These are phyloP conservation scores for Phytophthora palmivora DNA, from an alignment of 352 stramenopile species.

Conservation along the genomic window DNA sequence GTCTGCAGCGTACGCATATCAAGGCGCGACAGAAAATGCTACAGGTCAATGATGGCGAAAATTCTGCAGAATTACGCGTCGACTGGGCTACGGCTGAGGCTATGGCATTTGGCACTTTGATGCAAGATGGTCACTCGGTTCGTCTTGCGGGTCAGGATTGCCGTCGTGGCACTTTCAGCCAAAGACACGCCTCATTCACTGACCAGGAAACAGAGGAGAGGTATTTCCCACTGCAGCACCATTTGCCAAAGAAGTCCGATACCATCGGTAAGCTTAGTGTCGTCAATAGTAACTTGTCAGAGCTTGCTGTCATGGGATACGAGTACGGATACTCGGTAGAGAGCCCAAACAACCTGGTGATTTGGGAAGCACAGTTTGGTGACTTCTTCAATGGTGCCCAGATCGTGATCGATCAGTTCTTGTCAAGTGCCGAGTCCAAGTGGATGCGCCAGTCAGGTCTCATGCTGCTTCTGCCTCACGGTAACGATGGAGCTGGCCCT, in stretches of 20 bases:
- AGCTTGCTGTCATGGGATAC: constrained; percentile 90
- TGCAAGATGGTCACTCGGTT: constrained; percentile 85
- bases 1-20: constrained; percentile 83
- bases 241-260: constrained; percentile 48
- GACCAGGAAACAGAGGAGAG: constrained; percentile 80
- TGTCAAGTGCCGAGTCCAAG: constrained; percentile 88
- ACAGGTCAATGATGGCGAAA: constrained; percentile 36
- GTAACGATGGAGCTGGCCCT: constrained; percentile 88
- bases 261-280: constrained; percentile 61
- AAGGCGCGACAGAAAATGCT: constrained; percentile 80
- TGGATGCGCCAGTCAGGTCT: constrained; percentile 91
- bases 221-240: constrained; percentile 78
- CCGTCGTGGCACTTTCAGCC: constrained; percentile 89
- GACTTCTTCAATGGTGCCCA: constrained; percentile 92
- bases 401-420: constrained; percentile 91
- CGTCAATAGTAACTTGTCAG: constrained; percentile 86
- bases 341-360: constrained; percentile 75
- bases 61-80: constrained; percentile 55
- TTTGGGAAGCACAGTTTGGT: constrained; percentile 94
- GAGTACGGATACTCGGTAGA: constrained; percentile 93
- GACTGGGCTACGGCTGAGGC: constrained; percentile 91
- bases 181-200: constrained; percentile 88
- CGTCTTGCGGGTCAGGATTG: constrained; percentile 89
- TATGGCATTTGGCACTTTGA: constrained; percentile 88
- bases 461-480: constrained; percentile 86